phyloP scores from a whole-genome alignment of 768 basidiomycete species.

The Mycena rosella region DNA sequence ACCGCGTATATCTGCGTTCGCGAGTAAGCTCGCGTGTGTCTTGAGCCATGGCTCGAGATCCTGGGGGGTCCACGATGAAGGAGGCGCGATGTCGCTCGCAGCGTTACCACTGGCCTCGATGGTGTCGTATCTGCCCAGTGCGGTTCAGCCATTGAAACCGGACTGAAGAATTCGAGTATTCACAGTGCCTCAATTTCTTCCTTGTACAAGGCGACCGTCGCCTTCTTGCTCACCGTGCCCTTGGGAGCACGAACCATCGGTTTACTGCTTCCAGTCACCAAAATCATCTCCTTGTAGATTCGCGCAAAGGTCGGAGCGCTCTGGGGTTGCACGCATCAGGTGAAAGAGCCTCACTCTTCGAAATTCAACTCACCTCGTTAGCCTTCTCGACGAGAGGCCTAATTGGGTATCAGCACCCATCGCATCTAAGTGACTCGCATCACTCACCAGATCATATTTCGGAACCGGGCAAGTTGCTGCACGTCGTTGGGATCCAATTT shows the following conservation, averaged over 20 bases:
- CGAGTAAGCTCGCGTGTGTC: conserved; percentile 33
- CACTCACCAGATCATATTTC: conserved; percentile 55
- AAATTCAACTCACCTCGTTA: conserved; percentile 43
- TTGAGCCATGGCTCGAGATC: conserved; percentile 37
- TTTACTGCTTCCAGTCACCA: conserved; percentile 52
- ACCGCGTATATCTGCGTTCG: conserved; percentile 20
- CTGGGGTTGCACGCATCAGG: conserved; percentile 1
- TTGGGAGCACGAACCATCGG: conserved; percentile 62
- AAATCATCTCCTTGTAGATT: conserved; percentile 66
- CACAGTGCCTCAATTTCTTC: conserved; percentile 63
- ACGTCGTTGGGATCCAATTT: conserved; percentile 23
- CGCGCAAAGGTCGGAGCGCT: conserved; percentile 57
- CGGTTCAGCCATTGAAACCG: neutral
- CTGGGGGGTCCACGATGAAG: conserved; percentile 29
- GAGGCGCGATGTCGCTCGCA: conserved; percentile 23
- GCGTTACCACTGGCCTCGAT: conserved; percentile 34
- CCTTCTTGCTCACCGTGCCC: conserved; percentile 61
- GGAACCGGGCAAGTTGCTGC: conserved; percentile 37
- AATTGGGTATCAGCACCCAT: conserved; percentile 18
- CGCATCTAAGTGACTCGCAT: neutral
- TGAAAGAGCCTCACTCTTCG: no score
- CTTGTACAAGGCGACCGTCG: conserved; percentile 55
- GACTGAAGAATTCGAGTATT: conserved; percentile 8
- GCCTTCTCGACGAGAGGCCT: conserved; percentile 59
- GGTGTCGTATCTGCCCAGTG: conserved; percentile 25